Evolutionary conservation across 768 basidiomycete genomes (phyloP), one percentile per base, ranked within the genome.

Genomic region (Pluteus cervinus): DNA sequence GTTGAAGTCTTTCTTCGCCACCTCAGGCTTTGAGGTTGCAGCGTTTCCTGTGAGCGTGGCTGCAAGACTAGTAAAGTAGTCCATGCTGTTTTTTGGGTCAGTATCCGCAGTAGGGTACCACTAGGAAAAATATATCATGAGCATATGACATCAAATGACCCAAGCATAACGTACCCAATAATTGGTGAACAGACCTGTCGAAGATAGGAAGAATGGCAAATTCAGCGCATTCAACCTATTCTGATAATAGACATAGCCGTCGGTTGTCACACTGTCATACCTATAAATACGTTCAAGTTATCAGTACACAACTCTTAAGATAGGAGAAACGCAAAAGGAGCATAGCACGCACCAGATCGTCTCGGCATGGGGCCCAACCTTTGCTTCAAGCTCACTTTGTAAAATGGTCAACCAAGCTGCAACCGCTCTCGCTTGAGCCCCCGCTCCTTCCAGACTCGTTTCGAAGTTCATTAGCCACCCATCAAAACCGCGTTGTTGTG

Each of bases 381-480:
- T 68, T 6, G 53, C 54, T 29, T 66, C 54, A 5, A 87, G 66
- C 52, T 85, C 79, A 0, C 58, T 56, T 39, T 69, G 72, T 10
- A 90, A 61, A 6, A 86, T 47, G 0, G 71, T 62, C 31, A 86
- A 78, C 86, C 86, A 90, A 1, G 71, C 73, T 1, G 77, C 63
- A 10, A 89, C 60, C 2, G 73, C 73, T 11, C 70, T 64, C 0
- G 81, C 75, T 42, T 87, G 82, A 37, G 79, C 72, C 3, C 62
- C 44, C 0, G 71, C 65, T 22, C 73, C 69, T n/a, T 47, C 52
- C 4, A 84, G 61, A 3, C 62, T 58, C 28, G 63, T 74, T 51
- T 90, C 87, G 32, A 90, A 72, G 51, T 91, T 91, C 21, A 91
- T 69, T n/a, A 91, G 63, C 49, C 85, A 91, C 0, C 87, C 87